Base-by-base conservation (phyloP, 768 basidiomycete genomes). In the Rhizopogon vinicolor region DNA sequence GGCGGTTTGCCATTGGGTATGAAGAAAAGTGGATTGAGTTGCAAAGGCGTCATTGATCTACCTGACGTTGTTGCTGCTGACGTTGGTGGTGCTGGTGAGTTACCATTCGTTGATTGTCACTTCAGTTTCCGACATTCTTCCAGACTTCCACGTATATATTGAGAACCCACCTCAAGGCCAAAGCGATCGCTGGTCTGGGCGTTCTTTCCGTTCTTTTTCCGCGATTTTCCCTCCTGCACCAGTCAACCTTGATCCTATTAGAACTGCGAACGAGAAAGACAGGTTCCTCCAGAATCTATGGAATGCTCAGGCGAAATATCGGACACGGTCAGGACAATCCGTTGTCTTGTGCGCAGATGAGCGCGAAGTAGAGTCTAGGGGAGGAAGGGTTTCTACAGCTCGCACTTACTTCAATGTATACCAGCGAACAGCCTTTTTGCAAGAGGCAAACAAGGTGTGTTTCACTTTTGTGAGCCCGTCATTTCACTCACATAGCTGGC, bases 341-440 rank as follows among this genome's bases (percentile, higher is more conserved):
- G 85, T 89, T 16, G 82, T 87, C 9, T 72, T 92, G 13, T 77
- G 79, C 58, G 78, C 88, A 5, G 81, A 87, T 16, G 90, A 91
- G 55, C 76, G 79, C 58, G 89, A 92, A 66, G 87, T 95, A 3
- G 88, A 93, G 65, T 80, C 75, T 18, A 78, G 80, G 54, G 74
- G 75, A 44, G 85, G 86, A 10, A 80, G 77, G 58, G 71, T 76
- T 29, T 89, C 86, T 9, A 65, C 80, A 50, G 92, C 91, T 14
- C 80, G 85, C 55, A 86, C 91, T n/a, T 96, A 87, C 68, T 95
- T 85, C 73, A 94, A 95, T 63, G 81, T 96, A 16, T 96, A 94
- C 67, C 85, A 91, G 62, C 77, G 90, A 41, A 87, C 83, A 10
- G 85, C 86, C 3, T 93, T 90, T 66, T 72, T 93, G 9, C 82